These are phyloP conservation scores for Lachnellula arida DNA, from an alignment of 2,329 filamentous ascomycete genomes.

Conservation along the genomic window DNA sequence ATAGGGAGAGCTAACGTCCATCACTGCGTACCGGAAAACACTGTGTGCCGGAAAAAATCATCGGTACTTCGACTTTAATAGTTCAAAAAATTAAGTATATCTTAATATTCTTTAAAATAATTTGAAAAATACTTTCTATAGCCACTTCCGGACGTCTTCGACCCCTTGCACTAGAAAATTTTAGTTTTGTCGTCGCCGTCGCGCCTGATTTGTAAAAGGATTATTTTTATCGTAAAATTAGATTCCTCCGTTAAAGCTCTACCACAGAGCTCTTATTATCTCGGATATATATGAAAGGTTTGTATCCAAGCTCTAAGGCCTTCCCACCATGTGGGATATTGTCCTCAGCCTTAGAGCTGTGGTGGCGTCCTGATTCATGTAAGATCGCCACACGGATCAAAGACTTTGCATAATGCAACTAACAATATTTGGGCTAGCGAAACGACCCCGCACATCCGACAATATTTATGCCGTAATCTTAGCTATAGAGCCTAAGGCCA, in stretches of 20 bases:
- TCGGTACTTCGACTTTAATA: background rate
- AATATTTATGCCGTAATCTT: background rate
- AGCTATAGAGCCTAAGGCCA: background rate
- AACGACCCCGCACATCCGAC: background rate
- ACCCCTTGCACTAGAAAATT: conserved; percentile 1
- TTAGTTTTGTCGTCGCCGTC: background rate
- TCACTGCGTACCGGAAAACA: background rate
- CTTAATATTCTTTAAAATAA: background rate
- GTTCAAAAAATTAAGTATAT: background rate
- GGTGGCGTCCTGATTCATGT: background rate
- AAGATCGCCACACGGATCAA: background rate
- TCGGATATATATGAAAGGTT: background rate
- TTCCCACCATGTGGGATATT: background rate
- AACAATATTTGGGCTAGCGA: background rate
- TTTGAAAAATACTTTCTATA: background rate
- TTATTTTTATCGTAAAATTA: background rate
- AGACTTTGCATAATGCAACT: background rate
- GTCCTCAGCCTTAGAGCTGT: conserved; percentile 1
- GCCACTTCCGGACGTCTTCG: background rate
- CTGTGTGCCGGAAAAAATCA: background rate
- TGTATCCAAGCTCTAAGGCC: background rate
- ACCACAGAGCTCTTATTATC: background rate
- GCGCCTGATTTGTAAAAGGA: background rate
- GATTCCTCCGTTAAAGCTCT: background rate
- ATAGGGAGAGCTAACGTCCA: too few relatives aligned